Conservation (phyloP, 2,329 filamentous ascomycete species). For the Hypoxylon sp. region DNA sequence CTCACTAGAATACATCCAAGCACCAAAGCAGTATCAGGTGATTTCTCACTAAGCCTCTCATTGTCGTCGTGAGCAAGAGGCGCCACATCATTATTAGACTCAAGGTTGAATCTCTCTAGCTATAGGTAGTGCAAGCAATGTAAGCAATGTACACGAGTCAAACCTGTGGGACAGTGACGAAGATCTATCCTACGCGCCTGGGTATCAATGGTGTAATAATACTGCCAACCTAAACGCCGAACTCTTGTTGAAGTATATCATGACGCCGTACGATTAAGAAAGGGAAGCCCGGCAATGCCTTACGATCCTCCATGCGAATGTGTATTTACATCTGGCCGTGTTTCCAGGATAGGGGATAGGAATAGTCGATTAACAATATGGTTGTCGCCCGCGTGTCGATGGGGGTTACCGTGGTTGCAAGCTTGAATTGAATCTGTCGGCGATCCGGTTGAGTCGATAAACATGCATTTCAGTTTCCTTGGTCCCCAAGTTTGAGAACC, state of each 20-base stretch:
- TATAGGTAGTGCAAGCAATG: background rate
- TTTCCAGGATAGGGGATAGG: background rate
- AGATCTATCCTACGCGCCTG: conserved; percentile 9
- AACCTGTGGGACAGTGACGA: background rate
- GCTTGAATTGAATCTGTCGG: background rate
- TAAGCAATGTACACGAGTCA: background rate
- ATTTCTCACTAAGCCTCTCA: conserved; percentile 3
- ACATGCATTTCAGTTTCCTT: background rate
- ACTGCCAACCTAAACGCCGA: conserved; percentile 20
- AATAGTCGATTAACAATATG: background rate
- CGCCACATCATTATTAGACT: background rate
- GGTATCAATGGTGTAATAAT: conserved; percentile 20
- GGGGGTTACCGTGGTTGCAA: background rate
- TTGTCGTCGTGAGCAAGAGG: background rate
- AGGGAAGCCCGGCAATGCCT: conserved; percentile 10
- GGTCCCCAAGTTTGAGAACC: background rate
- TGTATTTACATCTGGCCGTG: background rate
- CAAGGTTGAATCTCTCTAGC: background rate
- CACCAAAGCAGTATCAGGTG: background rate
- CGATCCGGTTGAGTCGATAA: background rate
- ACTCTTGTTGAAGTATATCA: background rate
- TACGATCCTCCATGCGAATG: background rate
- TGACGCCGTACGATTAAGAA: background rate
- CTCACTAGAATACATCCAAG: background rate
- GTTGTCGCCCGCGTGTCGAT: background rate